Evolutionary conservation across 139 green algal species (phyloP).

Genomic region (Zygnema cylindricum): DNA sequence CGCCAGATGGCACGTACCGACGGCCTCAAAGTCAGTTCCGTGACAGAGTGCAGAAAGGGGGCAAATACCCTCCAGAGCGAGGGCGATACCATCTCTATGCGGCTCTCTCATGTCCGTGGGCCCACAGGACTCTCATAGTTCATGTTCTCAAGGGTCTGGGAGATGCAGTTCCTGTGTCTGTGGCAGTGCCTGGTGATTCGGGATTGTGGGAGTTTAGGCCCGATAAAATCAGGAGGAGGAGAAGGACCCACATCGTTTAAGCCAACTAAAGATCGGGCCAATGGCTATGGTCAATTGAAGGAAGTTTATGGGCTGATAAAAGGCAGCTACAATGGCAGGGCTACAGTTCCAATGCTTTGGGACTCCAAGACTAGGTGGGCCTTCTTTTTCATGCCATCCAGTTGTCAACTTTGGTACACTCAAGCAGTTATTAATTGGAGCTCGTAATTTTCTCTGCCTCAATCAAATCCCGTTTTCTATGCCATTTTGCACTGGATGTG

Average conservation of each 20-base stretch:
- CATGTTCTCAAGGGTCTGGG: constrained; percentile 55
- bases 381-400: too few relatives aligned
- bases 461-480: not conserved
- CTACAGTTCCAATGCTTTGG: constrained; percentile 61
- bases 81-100: constrained; percentile 85
- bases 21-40: constrained; percentile 79
- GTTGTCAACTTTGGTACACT: too few relatives aligned
- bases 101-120: constrained; percentile 96
- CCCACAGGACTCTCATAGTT: constrained; percentile 80
- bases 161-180: constrained; percentile 42
- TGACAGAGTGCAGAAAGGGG: constrained; percentile 61
- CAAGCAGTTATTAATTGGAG: too few relatives aligned
- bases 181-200: constrained; percentile 34
- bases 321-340: constrained; percentile 41
- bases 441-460: too few relatives aligned
- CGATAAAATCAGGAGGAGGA: not conserved
- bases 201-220: constrained; percentile 53
- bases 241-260: not conserved
- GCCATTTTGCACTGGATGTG: not conserved
- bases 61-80: constrained; percentile 59
- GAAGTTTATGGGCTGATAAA: constrained; percentile 47
- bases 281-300: constrained; percentile 3
- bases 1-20: constrained; percentile 75
- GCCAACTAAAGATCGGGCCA: constrained; percentile 29
- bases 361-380: constrained; percentile 42